Conservation (phyloP, 345 rosid genomes). For the Eucalyptus dawsonii region DNA sequence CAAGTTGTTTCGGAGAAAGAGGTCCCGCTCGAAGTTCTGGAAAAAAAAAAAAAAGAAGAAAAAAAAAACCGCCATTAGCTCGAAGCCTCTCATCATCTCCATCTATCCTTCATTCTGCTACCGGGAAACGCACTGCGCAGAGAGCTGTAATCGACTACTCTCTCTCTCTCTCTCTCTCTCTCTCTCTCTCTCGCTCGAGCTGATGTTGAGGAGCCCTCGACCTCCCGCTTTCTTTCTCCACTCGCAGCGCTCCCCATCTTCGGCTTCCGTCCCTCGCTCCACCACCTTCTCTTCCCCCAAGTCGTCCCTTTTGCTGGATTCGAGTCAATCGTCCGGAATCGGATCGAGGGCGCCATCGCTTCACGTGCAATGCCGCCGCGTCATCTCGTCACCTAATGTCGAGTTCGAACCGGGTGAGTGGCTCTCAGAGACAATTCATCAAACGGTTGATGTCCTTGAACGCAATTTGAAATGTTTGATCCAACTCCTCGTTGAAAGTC, state of each 20-base stretch:
- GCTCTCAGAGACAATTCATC: not conserved
- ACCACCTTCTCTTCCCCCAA: not conserved
- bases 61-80: no score
- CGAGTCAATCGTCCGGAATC: not conserved
- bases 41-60: no score
- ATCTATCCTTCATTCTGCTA: no score
- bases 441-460: not conserved
- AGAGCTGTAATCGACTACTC: not conserved
- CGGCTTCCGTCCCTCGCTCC: not conserved
- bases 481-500: not conserved
- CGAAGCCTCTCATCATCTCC: rapidly evolving
- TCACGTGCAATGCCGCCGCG: not conserved
- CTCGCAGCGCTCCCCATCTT: not conserved
- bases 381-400: not conserved
- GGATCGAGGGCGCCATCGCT: not conserved
- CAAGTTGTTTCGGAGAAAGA: no score
- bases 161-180: no score
- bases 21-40: no score
- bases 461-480: no score
- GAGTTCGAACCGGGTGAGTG: not conserved
- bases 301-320: not conserved
- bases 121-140: rapidly evolving
- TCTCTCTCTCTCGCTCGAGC: not conserved
- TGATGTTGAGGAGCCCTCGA: not conserved
- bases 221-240: not conserved